phyloP scores from a whole-genome alignment of 306 rosid genomes.

The Mimosa bimucronata region DNA sequence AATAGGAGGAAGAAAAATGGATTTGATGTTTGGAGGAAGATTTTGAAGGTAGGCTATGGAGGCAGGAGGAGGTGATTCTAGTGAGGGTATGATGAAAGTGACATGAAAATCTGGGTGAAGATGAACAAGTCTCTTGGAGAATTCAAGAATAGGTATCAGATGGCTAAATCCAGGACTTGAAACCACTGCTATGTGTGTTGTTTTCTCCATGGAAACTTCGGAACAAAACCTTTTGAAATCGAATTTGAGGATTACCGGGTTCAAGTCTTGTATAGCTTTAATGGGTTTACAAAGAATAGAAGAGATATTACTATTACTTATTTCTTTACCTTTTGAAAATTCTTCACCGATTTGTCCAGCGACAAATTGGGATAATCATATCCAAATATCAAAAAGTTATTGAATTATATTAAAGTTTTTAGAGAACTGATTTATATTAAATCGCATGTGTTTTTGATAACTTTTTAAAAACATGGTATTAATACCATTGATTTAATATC shows the following conservation, averaged over 20 bases:
- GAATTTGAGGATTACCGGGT: background rate
- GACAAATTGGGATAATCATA: no score
- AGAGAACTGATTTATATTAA: no score
- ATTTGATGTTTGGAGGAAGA: slow-evolving; percentile 30
- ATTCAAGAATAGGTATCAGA: slow-evolving; percentile 32
- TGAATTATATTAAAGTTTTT: no score
- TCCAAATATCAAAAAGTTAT: no score
- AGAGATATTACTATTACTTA: no score
- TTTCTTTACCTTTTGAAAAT: no score
- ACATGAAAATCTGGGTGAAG: slow-evolving; percentile 30
- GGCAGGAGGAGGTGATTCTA: slow-evolving; percentile 8
- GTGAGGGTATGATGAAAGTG: slow-evolving; percentile 39
- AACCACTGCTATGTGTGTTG: slow-evolving; percentile 23
- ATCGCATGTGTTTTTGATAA: no score
- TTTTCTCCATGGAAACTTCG: slow-evolving; percentile 28
- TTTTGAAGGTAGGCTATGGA: slow-evolving; percentile 20
- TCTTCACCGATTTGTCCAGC: no score
- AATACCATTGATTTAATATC: no score
- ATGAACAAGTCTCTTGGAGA: slow-evolving; percentile 29
- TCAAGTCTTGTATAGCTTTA: background rate
- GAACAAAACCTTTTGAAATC: background rate
- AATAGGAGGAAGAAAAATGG: slow-evolving; percentile 30
- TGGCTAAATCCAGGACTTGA: slow-evolving; percentile 37
- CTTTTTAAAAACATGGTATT: no score
- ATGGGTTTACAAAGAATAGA: background rate